Percentiles rank a stretch among this genome's conserved stretches.
These are phyloP conservation scores for Pichia sp. DNA, from an alignment of 1,139 yeast genomes.

Conservation along the genomic window DNA sequence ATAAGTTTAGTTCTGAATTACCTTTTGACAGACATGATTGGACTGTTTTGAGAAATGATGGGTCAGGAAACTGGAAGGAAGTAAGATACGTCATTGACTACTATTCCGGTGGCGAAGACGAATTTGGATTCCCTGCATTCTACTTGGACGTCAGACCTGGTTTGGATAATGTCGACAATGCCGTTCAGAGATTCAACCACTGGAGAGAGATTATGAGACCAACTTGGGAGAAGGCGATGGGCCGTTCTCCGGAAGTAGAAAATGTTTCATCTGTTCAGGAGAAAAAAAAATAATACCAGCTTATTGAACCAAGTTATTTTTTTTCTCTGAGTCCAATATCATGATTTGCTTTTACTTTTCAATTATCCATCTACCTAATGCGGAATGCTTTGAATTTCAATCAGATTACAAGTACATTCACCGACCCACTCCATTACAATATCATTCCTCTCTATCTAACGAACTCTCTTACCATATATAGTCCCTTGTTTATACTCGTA, in stretches of 20 bases:
- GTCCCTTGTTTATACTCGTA: slow-evolving; percentile 5
- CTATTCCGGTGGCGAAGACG: slow-evolving; percentile 86
- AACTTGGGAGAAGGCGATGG: slow-evolving; percentile 35
- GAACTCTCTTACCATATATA: neutral
- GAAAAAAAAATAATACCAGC: neutral
- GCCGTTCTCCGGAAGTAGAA: slow-evolving; percentile 17
- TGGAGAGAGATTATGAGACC: slow-evolving; percentile 32
- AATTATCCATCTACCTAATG: neutral
- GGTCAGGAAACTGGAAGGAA: slow-evolving; percentile 47
- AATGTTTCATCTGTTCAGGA: slow-evolving; percentile 5
- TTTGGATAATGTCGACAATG: slow-evolving; percentile 61
- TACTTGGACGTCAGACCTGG: slow-evolving; percentile 95
- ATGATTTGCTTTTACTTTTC: neutral
- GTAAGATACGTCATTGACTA: slow-evolving; percentile 94
- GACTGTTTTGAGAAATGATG: slow-evolving; percentile 75
- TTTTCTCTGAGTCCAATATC: neutral
- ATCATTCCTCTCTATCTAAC: neutral
- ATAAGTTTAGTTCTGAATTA: slow-evolving; percentile 66
- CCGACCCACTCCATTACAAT: neutral
- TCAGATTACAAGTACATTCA: neutral
- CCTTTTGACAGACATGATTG: slow-evolving; percentile 99
- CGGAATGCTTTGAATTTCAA: neutral
- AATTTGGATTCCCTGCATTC: slow-evolving; percentile 85
- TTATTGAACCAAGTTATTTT: neutral
- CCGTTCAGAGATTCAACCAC: slow-evolving; percentile 51